Conservation (phyloP, 2,329 filamentous ascomycete genomes). For the Xylariaceae sp. region DNA sequence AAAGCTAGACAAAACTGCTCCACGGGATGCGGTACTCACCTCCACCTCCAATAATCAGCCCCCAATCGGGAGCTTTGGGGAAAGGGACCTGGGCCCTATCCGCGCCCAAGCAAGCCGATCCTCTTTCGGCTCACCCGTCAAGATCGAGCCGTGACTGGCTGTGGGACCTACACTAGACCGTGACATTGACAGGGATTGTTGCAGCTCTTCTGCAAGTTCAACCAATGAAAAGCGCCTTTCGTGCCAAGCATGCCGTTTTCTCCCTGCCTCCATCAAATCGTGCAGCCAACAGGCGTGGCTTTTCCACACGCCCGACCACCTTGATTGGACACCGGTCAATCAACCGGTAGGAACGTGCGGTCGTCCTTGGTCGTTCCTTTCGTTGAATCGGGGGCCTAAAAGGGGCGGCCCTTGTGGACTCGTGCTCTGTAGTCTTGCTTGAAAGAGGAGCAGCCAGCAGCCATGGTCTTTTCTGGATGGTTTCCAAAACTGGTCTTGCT, state of each 20-base stretch:
- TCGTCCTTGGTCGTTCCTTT: too few species aligned
- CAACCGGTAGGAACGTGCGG: not conserved
- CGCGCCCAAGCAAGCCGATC: not conserved
- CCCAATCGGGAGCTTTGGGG: conserved; percentile 11
- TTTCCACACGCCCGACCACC: conserved; percentile 9
- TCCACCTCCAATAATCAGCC: too few species aligned
- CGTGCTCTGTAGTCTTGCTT: too few species aligned
- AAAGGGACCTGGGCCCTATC: not conserved
- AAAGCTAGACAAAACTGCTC: too few species aligned
- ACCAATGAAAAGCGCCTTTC: conserved; percentile 9
- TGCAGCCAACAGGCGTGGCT: conserved; percentile 2
- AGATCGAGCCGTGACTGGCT: conserved; percentile 12
- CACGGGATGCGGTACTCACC: too few species aligned
- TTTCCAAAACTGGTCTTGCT: too few species aligned
- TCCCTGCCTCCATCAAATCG: conserved; percentile 3
- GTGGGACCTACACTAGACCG: conserved; percentile 9
- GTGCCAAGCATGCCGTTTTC: conserved; percentile 7
- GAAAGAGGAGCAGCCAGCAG: too few species aligned
- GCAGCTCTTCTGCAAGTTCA: conserved; percentile 10
- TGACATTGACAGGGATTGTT: conserved; percentile 13
- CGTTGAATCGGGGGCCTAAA: too few species aligned
- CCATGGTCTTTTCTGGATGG: too few species aligned
- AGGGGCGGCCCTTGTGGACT: too few species aligned
- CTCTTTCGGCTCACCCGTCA: conserved; percentile 7
- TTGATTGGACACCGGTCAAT: conserved; percentile 7